Percentiles rank a stretch among this genome's conserved stretches.
These are phyloP conservation scores for Ciborinia camelliae DNA, from an alignment of 2,329 filamentous ascomycete genomes.

Conservation along the genomic window DNA sequence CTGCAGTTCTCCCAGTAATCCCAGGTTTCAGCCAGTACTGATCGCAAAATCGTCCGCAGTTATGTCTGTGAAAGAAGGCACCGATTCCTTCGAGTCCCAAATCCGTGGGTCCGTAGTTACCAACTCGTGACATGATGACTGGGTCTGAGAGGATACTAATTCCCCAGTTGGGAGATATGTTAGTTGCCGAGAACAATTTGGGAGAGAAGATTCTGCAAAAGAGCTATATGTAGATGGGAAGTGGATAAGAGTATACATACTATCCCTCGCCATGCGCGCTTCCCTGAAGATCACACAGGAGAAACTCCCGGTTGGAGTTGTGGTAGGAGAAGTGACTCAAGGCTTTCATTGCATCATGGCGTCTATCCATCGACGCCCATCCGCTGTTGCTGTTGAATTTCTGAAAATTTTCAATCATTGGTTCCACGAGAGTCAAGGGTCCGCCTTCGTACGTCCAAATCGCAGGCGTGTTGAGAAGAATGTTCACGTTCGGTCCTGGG, in stretches of 20 bases:
- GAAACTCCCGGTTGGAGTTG: not conserved
- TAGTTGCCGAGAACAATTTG: not conserved
- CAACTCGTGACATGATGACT: constrained; percentile 15
- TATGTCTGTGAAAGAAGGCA: constrained; percentile 15
- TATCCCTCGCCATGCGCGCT: constrained; percentile 17
- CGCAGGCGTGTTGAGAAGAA: constrained; percentile 13
- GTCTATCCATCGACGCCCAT: not conserved
- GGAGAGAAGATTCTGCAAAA: too few relatives aligned
- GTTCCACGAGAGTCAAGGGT: constrained; percentile 1
- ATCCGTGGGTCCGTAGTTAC: constrained; percentile 15
- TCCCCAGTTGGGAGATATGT: not conserved
- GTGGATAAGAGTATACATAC: not conserved
- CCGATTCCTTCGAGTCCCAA: constrained; percentile 17
- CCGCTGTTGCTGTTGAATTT: constrained; percentile 22
- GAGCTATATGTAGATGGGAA: too few relatives aligned
- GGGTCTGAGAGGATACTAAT: constrained; percentile 18
- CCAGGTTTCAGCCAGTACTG: constrained; percentile 3
- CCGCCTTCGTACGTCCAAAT: constrained; percentile 2
- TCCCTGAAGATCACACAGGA: constrained; percentile 21
- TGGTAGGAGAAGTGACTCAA: constrained; percentile 22
- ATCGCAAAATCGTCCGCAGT: constrained; percentile 13
- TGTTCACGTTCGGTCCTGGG: not conserved
- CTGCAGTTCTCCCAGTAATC: not conserved
- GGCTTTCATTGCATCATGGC: constrained; percentile 19
- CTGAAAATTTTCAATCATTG: constrained; percentile 20